Evolutionary conservation across 148 eudicot genomes (phyloP).

Genomic region (Selenicereus undatus): DNA sequence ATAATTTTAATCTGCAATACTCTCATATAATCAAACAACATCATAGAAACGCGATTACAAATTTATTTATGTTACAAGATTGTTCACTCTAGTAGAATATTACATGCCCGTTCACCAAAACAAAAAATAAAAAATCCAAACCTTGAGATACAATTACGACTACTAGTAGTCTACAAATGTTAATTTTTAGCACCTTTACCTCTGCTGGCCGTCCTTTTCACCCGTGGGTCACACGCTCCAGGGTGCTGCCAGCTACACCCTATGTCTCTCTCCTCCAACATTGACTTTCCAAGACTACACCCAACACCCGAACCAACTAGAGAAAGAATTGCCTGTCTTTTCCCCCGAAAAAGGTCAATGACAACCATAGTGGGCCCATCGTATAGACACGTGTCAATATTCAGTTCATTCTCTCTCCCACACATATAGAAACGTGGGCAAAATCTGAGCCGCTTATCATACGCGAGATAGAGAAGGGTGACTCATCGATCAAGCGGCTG

Average conservation of each 20-base stretch:
- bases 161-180: no score
- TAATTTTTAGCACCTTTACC: no score
- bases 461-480: background rate
- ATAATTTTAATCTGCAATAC: no score
- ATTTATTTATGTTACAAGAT: no score
- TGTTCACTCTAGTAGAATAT: no score
- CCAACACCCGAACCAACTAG: background rate
- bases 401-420: background rate
- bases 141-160: no score
- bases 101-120: no score
- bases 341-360: background rate
- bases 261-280: background rate
- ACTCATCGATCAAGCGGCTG: constrained; percentile 1
- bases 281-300: background rate
- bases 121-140: no score
- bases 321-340: background rate
- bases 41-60: no score
- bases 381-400: background rate
- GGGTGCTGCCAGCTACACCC: background rate
- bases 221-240: no score
- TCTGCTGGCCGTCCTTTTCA: no score
- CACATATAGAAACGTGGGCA: background rate
- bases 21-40: no score
- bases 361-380: background rate
- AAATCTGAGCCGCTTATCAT: background rate